Percentiles rank a stretch among this genome's conserved stretches.
Conservation (phyloP, 345 rosid genomes). For the Linum lewisii region DNA sequence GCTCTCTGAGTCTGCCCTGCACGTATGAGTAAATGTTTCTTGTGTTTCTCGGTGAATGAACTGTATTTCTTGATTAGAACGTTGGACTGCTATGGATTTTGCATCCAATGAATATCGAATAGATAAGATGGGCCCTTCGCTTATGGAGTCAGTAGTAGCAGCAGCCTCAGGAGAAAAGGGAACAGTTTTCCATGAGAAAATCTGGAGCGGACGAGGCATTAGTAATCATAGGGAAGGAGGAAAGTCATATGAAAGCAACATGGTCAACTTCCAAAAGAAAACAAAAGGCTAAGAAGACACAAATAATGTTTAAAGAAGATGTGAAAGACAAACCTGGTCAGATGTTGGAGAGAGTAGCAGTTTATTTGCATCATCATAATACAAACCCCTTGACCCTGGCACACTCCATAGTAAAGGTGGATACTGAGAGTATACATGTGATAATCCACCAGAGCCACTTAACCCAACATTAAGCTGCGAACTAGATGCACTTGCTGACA, state of each 20-base stretch:
- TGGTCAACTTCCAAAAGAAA: constrained; percentile 5
- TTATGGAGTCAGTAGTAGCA: constrained; percentile 62
- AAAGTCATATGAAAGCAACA: background rate
- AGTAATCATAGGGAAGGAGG: background rate
- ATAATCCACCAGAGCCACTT: constrained; percentile 59
- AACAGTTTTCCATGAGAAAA: constrained; percentile 72
- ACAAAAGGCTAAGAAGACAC: background rate
- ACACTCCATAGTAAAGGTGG: constrained; percentile 60
- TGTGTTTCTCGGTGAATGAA: constrained; percentile 68
- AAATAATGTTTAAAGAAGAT: background rate
- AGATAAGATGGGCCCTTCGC: constrained; percentile 70
- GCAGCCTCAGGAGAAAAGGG: constrained; percentile 53
- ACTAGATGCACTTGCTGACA: constrained; percentile 63
- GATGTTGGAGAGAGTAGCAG: constrained; percentile 49
- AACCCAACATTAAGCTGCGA: constrained; percentile 44
- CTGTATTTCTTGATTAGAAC: constrained; percentile 61
- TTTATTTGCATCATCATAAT: constrained; percentile 90
- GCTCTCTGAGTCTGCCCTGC: constrained; percentile 70
- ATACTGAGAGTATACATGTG: constrained; percentile 71
- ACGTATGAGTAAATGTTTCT: constrained; percentile 46
- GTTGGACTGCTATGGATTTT: constrained; percentile 70
- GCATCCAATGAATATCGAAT: constrained; percentile 75
- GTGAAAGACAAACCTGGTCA: constrained; percentile 38
- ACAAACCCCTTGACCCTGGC: constrained; percentile 64
- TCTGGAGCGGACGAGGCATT: constrained; percentile 27